These are phyloP conservation scores for Lathyrus aphaca DNA, from an alignment of 306 rosid species.

Conservation along the genomic window DNA sequence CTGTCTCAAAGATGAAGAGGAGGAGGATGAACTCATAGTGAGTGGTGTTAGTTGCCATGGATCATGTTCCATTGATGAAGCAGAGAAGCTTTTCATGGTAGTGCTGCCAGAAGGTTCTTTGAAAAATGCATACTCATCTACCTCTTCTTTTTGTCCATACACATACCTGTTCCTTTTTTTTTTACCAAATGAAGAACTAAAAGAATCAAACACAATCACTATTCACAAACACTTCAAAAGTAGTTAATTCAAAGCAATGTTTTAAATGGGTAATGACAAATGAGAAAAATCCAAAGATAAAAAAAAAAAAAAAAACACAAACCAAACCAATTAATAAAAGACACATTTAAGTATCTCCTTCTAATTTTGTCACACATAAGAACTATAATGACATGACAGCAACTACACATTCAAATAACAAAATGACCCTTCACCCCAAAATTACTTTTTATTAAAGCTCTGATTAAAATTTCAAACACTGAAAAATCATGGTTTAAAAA, in stretches of 20 bases:
- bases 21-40: constrained; percentile 65
- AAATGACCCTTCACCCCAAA: not conserved
- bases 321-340: not conserved
- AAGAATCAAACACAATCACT: not conserved
- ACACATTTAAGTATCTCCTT: not conserved
- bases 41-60: constrained; percentile 83
- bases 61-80: constrained; percentile 58
- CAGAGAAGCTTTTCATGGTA: constrained; percentile 55
- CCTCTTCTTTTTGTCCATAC: constrained; percentile 68
- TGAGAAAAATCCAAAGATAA: not conserved
- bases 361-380: not conserved
- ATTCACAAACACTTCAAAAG: not conserved
- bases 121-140: constrained; percentile 79
- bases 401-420: not conserved
- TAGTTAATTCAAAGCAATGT: not conserved
- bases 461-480: not conserved
- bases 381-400: not conserved
- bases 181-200: not conserved
- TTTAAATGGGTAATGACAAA: too few relatives aligned
- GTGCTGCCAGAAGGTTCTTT: constrained; percentile 66
- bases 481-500: not conserved
- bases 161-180: constrained; percentile 65
- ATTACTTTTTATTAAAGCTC: not conserved
- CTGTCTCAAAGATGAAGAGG: constrained; percentile 60
- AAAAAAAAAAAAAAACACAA: not conserved